Base-by-base conservation (phyloP, 495 filamentous ascomycete genomes). In the Aspergillus sclerotiicarbonarius region DNA sequence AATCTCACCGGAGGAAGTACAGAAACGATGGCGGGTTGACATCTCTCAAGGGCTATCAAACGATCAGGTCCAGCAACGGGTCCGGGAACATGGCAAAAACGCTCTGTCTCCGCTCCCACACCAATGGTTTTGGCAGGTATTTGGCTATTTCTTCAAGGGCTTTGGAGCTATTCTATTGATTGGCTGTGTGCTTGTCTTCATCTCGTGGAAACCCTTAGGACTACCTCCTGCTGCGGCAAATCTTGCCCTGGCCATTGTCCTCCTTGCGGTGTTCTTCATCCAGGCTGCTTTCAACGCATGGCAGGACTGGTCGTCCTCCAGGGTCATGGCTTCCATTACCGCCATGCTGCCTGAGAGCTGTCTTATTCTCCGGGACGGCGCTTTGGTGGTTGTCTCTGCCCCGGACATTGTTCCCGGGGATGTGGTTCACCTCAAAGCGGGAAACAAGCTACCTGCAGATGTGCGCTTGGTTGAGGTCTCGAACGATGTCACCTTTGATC, bases 251-350 rank as follows among this genome's bases (percentile, higher is more conserved):
- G 87, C 81, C 4, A 84, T 88, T 58, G 84, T 90, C 8, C 68
- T 90, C 4, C 54, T 84, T 19, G 77, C 79, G 8, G 87, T 91
- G 0, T 88, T 87, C 59, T 62, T 87, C 56, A 77, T 87, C 19
- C 87, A 91, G 64, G 87, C 87, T n/a, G 73, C 73, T 1, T 91
- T 90, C 69, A 84, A 84, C 62, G 80, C 78, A 46, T 86, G 80
- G 71, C 84, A 87, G 54, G 84, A 87, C 60, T 86, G 78, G 76
- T 84, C 80, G 0, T 82, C 82, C 0, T 79, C 80, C 0, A 69
- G 80, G n/a, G 84, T 86, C 9, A 86, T 87, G 82, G 80, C 78
- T 6, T 82, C 81, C 2, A 87, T 86, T 51, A 82, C 77, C 25
- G 80, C 72, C 46, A 85, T 90, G 83, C 74, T 90, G n/a, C 87